Percentiles rank a stretch among this genome's conserved stretches.
Conservation (phyloP, 495 filamentous ascomycete species). For the Glutinoglossum americanum region DNA sequence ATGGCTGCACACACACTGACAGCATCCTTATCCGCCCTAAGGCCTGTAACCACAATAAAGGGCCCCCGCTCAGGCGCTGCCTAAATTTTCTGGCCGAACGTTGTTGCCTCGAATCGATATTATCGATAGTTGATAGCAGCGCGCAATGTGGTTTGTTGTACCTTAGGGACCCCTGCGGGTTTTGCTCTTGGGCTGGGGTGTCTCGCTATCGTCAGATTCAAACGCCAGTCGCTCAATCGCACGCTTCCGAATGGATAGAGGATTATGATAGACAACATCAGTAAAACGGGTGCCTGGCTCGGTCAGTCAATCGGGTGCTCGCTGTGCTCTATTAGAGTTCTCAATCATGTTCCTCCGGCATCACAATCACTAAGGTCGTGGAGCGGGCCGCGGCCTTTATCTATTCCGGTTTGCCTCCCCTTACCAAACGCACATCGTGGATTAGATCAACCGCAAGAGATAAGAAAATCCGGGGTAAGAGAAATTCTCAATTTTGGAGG, state of each 20-base stretch:
- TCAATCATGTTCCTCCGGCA: background rate
- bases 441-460: background rate
- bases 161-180: background rate
- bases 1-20: background rate
- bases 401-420: background rate
- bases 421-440: background rate
- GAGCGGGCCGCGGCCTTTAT: background rate
- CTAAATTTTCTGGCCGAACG: no score
- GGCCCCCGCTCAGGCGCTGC: background rate
- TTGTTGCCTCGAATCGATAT: no score
- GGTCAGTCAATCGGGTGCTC: background rate
- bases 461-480: background rate
- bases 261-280: no score
- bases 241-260: no score
- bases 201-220: no score
- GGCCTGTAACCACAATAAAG: background rate
- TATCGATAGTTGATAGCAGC: background rate
- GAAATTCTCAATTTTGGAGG: background rate
- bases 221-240: no score
- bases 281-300: background rate
- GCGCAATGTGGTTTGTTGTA: background rate
- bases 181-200: no score
- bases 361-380: background rate
- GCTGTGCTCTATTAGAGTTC: background rate
- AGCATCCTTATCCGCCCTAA: background rate